Percentiles rank a stretch among this genome's conserved stretches.
phyloP scores from a whole-genome alignment of 1,284 basidiomycete genomes.

The Ganoderma lucidum region DNA sequence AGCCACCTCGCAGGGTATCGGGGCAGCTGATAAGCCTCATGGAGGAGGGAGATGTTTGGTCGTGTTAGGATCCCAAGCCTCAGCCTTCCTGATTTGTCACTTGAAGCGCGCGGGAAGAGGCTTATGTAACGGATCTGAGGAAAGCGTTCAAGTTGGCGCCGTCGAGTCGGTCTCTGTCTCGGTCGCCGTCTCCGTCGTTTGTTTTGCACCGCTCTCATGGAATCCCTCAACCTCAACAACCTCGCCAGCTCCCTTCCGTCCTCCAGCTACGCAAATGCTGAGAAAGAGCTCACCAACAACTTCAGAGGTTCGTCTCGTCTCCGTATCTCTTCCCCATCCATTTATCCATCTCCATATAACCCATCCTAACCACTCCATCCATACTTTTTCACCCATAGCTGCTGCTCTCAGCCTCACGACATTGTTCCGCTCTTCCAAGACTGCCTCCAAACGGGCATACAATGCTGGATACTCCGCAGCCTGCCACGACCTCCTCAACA shows the following conservation, averaged over 20 bases:
- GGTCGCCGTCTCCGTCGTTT: neutral
- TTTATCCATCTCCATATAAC: neutral
- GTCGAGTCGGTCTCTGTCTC: too few relatives aligned
- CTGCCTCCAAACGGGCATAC: conserved; percentile 78
- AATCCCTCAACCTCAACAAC: conserved; percentile 79
- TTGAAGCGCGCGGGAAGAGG: neutral
- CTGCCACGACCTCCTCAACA: conserved; percentile 78
- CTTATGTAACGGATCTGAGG: neutral
- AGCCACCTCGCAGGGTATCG: too few relatives aligned
- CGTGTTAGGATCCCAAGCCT: neutral
- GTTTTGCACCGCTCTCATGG: conserved; percentile 45
- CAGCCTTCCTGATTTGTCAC: neutral
- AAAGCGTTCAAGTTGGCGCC: too few relatives aligned
- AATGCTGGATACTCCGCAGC: conserved; percentile 80
- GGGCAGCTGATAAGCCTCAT: too few relatives aligned
- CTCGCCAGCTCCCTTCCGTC: conserved; percentile 76
- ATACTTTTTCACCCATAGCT: conserved; percentile 48
- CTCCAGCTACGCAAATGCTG: conserved; percentile 66
- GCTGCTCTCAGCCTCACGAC: conserved; percentile 85
- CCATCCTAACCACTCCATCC: neutral
- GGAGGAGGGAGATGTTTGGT: neutral
- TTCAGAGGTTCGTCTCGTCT: conserved; percentile 66
- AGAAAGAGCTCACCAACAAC: conserved; percentile 80
- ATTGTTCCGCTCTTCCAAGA: conserved; percentile 76
- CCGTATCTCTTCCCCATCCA: conserved; percentile 12